These are phyloP conservation scores for Neocallimastix lanati DNA, from an alignment of 192 early-diverging fungal genomes.

Conservation along the genomic window DNA sequence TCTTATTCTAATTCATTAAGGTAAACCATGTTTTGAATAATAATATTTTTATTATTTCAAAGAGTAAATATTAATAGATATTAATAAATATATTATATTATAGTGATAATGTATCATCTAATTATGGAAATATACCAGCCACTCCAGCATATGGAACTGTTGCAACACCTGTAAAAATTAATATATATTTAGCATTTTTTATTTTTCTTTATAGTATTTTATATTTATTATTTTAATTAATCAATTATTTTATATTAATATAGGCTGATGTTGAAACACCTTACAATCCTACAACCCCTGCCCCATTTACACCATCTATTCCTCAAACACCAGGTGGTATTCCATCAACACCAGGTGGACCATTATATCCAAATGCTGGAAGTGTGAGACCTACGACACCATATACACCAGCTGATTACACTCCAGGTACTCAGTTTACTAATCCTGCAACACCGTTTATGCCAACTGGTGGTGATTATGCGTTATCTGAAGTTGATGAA, in stretches of 20 bases:
- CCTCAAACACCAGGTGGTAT: conserved; percentile 16
- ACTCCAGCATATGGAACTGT: not conserved
- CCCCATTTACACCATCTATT: conserved; percentile 22
- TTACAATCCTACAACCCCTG: conserved; percentile 22
- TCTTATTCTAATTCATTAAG: conserved; percentile 11
- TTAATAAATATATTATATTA: too few relatives aligned
- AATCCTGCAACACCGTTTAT: conserved; percentile 21
- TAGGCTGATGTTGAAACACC: conserved; percentile 6
- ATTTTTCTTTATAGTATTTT: not conserved
- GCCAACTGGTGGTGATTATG: conserved; percentile 6
- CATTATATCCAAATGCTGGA: conserved; percentile 20
- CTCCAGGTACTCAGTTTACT: conserved; percentile 18
- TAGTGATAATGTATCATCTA: conserved; percentile 23
- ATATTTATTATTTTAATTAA: not conserved
- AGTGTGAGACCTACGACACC: conserved; percentile 12
- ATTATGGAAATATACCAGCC: conserved; percentile 2
- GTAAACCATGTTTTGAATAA: too few relatives aligned
- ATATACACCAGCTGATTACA: conserved; percentile 15
- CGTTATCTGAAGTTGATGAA: not conserved
- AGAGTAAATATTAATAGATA: too few relatives aligned
- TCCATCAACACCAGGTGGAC: conserved; percentile 34
- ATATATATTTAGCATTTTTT: too few relatives aligned
- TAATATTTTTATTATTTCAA: too few relatives aligned
- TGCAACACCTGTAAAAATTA: not conserved
- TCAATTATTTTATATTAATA: too few relatives aligned